Evolutionary conservation across 768 basidiomycete genomes (phyloP).

Genomic region (Mycena venus): DNA sequence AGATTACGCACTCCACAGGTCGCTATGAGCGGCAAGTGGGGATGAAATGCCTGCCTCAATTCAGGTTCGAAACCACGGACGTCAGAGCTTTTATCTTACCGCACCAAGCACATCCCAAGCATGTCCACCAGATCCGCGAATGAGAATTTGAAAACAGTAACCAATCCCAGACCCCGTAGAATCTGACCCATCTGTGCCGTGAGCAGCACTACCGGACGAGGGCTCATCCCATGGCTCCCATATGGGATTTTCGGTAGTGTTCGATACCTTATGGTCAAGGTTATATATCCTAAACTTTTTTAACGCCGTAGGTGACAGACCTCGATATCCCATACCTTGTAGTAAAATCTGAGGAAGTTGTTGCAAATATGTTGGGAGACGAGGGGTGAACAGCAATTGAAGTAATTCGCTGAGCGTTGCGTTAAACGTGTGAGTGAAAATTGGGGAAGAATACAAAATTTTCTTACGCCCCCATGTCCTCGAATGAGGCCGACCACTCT

Average conservation of each 20-base stretch:
- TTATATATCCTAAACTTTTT: conserved; percentile 68
- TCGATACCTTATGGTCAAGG: conserved; percentile 53
- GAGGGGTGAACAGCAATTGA: conserved; percentile 76
- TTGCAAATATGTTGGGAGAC: conserved; percentile 53
- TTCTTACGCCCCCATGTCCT: conserved; percentile 81
- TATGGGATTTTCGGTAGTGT: conserved; percentile 62
- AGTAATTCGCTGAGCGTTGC: conserved; percentile 62
- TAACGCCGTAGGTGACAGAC: not conserved
- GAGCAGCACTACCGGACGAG: conserved; percentile 76
- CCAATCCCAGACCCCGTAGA: conserved; percentile 74
- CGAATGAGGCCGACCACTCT: conserved; percentile 63
- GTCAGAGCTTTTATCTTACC: conserved; percentile 51
- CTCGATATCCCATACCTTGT: conserved; percentile 42
- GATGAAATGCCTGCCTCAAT: conserved; percentile 73
- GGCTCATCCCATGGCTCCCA: conserved; percentile 67
- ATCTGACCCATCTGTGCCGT: conserved; percentile 73
- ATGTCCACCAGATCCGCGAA: conserved; percentile 84
- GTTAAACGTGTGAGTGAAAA: conserved; percentile 2
- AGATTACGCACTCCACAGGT: conserved; percentile 78
- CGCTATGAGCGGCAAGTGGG: conserved; percentile 72
- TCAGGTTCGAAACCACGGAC: not conserved
- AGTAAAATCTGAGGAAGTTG: conserved; percentile 75
- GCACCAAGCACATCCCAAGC: conserved; percentile 76
- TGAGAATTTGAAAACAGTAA: conserved; percentile 73
- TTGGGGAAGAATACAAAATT: not conserved